Percentiles rank a stretch among this genome's conserved stretches.
These are phyloP conservation scores for Annulohypoxylon moriforme DNA, from an alignment of 495 filamentous ascomycete species.

Conservation along the genomic window DNA sequence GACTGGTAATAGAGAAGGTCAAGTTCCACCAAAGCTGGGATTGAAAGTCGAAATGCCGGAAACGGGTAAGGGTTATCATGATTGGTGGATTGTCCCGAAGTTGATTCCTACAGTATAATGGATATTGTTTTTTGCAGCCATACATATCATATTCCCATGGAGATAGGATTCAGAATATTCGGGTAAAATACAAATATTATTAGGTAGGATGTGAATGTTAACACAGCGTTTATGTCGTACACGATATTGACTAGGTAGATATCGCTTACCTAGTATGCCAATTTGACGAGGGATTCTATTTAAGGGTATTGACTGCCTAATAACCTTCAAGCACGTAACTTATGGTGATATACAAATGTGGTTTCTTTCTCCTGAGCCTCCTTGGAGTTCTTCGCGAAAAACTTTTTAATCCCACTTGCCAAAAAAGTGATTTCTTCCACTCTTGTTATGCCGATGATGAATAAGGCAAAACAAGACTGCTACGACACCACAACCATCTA, in stretches of 20 bases:
- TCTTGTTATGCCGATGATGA: background rate
- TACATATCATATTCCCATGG: too few species aligned
- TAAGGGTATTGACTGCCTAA: conserved; percentile 11
- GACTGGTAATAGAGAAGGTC: conserved; percentile 23
- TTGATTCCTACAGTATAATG: conserved; percentile 48
- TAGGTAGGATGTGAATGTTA: background rate
- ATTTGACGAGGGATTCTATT: conserved; percentile 8
- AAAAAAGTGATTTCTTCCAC: background rate
- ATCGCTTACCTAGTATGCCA: background rate
- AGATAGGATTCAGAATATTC: background rate
- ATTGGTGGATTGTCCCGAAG: conserved; percentile 84
- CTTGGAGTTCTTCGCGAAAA: background rate
- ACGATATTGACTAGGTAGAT: background rate
- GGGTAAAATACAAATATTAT: background rate
- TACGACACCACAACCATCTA: background rate
- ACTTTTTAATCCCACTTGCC: background rate
- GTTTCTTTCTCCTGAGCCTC: background rate
- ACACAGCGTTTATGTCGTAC: background rate
- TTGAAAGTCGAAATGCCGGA: conserved; percentile 65
- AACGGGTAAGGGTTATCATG: conserved; percentile 69
- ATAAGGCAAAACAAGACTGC: background rate
- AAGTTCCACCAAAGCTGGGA: conserved; percentile 17
- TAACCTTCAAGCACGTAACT: background rate
- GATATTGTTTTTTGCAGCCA: too few species aligned
- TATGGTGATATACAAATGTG: conserved; percentile 8